Evolutionary conservation across 768 basidiomycete species (phyloP).

Genomic region (Russula vinacea): DNA sequence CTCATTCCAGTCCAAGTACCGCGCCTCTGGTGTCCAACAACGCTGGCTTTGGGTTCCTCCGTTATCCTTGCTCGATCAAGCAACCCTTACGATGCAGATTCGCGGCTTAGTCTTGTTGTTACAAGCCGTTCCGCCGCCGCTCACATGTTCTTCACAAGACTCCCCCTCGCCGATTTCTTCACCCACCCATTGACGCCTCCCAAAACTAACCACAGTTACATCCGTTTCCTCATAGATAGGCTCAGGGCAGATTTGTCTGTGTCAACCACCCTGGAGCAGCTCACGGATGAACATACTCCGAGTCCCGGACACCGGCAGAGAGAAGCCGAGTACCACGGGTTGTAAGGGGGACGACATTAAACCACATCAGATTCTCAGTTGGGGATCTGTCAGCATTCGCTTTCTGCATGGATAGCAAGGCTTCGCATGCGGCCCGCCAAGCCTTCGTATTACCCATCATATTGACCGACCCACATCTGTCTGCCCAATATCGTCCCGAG

Average conservation of each 20-base stretch:
- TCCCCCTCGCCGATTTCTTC: conserved; percentile 45
- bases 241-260: conserved; percentile 30
- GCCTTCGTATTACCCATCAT: conserved; percentile 60
- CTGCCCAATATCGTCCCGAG: conserved; percentile 49
- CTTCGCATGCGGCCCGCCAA: conserved; percentile 9
- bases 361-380: conserved; percentile 35
- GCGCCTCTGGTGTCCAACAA: conserved; percentile 23
- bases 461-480: conserved; percentile 68
- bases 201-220: conserved; percentile 45
- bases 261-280: conserved; percentile 18
- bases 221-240: conserved; percentile 42
- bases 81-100: conserved; percentile 39
- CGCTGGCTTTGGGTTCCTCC: conserved; percentile 30
- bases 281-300: conserved; percentile 14
- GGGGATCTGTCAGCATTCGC: conserved; percentile 58
- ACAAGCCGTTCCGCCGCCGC: conserved; percentile 31
- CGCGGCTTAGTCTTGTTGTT: conserved; percentile 51
- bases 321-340: conserved; percentile 11
- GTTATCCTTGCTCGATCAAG: conserved; percentile 33
- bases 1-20: conserved; percentile 22
- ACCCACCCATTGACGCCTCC: conserved; percentile 59
- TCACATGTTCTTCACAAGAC: conserved; percentile 17
- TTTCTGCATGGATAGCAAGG: conserved; percentile 38
- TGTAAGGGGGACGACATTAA: conserved; percentile 23
- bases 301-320: neutral